Evolutionary conservation across 176 grass and related monocot genomes (phyloP).

Genomic region (Stipa capillata): DNA sequence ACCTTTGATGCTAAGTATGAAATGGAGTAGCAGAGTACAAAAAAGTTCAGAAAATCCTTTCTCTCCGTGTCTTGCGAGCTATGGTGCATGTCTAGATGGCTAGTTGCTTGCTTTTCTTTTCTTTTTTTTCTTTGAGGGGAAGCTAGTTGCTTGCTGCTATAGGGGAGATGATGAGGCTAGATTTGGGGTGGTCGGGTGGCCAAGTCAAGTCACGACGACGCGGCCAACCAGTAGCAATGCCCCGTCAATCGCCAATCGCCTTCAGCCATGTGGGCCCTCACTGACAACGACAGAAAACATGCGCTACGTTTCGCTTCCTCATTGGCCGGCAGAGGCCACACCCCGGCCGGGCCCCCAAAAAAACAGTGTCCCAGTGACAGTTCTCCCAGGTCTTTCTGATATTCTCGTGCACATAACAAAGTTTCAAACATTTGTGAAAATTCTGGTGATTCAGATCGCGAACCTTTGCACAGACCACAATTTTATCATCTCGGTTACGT

Average conservation of each 20-base stretch:
- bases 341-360: background rate
- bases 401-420: too few species aligned
- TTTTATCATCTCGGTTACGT: too few species aligned
- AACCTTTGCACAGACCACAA: too few species aligned
- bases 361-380: background rate
- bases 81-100: background rate
- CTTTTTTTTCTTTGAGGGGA: too few species aligned
- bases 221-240: background rate
- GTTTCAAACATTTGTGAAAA: too few species aligned
- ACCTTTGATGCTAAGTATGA: background rate
- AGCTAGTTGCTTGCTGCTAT: too few species aligned
- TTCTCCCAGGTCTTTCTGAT: too few species aligned
- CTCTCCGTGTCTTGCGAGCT: background rate
- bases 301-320: constrained; percentile 27
- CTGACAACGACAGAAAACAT: background rate
- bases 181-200: constrained; percentile 14
- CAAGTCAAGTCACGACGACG: constrained; percentile 32
- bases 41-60: background rate
- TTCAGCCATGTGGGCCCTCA: constrained; percentile 16
- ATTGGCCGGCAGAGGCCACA: background rate
- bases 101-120: background rate
- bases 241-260: constrained; percentile 13
- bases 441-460: too few species aligned
- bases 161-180: constrained; percentile 36
- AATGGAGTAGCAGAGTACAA: background rate